phyloP scores from a whole-genome alignment of 495 filamentous ascomycete species.

The Bryoglossum gracile region DNA sequence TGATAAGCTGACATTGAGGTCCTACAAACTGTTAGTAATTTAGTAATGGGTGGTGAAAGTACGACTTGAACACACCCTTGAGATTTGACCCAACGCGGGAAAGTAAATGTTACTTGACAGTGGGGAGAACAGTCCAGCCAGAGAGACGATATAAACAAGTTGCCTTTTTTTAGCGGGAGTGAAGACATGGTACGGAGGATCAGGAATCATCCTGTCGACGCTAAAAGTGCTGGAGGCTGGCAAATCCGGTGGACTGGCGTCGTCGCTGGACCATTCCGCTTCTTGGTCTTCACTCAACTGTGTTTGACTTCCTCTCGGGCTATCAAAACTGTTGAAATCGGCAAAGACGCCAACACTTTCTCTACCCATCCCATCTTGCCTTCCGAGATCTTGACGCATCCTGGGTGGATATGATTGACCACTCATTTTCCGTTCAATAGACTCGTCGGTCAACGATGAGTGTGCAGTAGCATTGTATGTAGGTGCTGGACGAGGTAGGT shows the following conservation, averaged over 20 bases:
- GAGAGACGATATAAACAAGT: slow-evolving; percentile 31
- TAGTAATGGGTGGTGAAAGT: background rate
- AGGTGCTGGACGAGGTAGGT: background rate
- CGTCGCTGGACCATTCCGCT: background rate
- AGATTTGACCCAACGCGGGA: slow-evolving; percentile 25
- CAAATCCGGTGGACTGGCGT: background rate
- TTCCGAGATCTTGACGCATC: background rate
- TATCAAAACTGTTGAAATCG: slow-evolving; percentile 19
- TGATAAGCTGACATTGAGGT: slow-evolving; percentile 25
- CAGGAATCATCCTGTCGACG: slow-evolving; percentile 10
- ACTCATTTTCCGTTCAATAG: background rate
- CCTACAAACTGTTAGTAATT: slow-evolving; percentile 21
- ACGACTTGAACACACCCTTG: slow-evolving; percentile 4
- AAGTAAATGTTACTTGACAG: slow-evolving; percentile 37
- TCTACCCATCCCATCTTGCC: slow-evolving; percentile 2
- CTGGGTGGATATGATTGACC: background rate
- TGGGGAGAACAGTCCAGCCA: slow-evolving; percentile 31
- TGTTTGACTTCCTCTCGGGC: slow-evolving; percentile 8
- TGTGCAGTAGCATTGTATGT: background rate
- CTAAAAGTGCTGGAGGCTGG: slow-evolving; percentile 6
- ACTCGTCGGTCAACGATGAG: background rate
- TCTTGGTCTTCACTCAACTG: background rate
- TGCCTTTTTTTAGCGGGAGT: slow-evolving; percentile 28
- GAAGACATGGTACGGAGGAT: slow-evolving; percentile 27
- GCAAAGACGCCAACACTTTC: slow-evolving; percentile 17